A percentile compares a stretch with the other conserved stretches of the same genome.
These are phyloP conservation scores for Cryphonectria radicalis DNA, from an alignment of 2,329 filamentous ascomycete genomes.

Conservation along the genomic window DNA sequence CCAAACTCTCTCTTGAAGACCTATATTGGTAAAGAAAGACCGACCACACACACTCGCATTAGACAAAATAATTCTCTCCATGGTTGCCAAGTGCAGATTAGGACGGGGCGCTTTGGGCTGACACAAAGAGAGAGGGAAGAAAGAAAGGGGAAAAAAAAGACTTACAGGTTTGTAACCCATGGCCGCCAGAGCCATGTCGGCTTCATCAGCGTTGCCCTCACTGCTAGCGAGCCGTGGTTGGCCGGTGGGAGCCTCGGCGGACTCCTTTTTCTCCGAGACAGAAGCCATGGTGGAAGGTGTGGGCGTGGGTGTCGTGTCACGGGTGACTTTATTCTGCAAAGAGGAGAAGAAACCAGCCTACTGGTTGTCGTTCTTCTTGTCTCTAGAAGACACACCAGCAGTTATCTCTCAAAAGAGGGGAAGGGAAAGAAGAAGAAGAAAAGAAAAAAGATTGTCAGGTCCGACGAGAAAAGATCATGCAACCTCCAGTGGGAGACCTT, in stretches of 20 bases:
- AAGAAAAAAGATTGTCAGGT: not conserved
- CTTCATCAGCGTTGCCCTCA: conserved; percentile 31
- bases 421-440: not conserved
- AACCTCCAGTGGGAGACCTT: not conserved
- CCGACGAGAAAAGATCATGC: not conserved
- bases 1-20: conserved; percentile 66
- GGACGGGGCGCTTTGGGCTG: not conserved
- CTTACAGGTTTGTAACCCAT: conserved; percentile 45
- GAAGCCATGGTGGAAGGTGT: conserved; percentile 21
- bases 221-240: conserved; percentile 12
- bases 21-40: conserved; percentile 33
- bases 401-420: not conserved
- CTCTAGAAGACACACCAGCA: not conserved
- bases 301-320: conserved; percentile 1
- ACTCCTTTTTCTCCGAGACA: conserved; percentile 13
- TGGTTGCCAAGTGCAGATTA: not conserved
- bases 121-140: not conserved
- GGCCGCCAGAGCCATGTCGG: conserved; percentile 41
- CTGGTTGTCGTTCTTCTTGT: not conserved
- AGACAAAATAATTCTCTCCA: not conserved
- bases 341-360: not conserved
- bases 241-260: conserved; percentile 4
- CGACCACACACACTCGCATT: not conserved
- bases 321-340: not conserved
- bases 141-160: not conserved